These are phyloP conservation scores for Capsicum baccatum DNA, from an alignment of 257 asterid species.

Conservation along the genomic window DNA sequence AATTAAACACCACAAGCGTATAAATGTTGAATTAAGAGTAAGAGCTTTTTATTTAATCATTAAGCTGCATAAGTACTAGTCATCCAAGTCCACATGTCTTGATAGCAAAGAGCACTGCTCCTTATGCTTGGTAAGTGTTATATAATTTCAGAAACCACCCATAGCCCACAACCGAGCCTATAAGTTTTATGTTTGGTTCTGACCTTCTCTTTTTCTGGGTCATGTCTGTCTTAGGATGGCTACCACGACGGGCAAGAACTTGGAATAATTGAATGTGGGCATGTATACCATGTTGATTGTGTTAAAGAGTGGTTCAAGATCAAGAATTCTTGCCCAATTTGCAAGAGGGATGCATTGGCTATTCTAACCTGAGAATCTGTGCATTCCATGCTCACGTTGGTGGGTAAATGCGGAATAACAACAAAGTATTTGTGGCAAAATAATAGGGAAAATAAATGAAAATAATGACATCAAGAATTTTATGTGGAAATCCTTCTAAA, in stretches of 20 bases:
- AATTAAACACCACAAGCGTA: neutral
- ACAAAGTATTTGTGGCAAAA: too few species aligned
- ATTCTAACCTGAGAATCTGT: neutral
- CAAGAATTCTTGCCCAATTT: neutral
- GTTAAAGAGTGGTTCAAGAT: neutral
- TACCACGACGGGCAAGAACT: neutral
- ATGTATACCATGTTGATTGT: neutral
- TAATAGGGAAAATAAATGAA: too few species aligned
- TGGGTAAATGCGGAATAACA: too few species aligned
- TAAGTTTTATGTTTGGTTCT: neutral
- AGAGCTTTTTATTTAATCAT: neutral
- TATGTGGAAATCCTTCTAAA: too few species aligned
- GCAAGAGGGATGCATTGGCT: neutral
- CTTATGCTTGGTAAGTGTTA: slow-evolving; percentile 8
- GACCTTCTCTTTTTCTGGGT: neutral
- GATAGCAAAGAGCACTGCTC: slow-evolving; percentile 7
- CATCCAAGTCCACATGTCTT: neutral
- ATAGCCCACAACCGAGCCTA: too few species aligned
- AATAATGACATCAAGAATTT: too few species aligned
- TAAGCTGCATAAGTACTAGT: neutral
- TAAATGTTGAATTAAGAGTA: neutral
- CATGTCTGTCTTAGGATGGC: neutral
- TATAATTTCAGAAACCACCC: neutral
- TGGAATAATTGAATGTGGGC: neutral
- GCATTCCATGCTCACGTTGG: neutral